These are phyloP conservation scores for Alternaria sp. DNA, from an alignment of 2,329 filamentous ascomycete genomes.

Conservation along the genomic window DNA sequence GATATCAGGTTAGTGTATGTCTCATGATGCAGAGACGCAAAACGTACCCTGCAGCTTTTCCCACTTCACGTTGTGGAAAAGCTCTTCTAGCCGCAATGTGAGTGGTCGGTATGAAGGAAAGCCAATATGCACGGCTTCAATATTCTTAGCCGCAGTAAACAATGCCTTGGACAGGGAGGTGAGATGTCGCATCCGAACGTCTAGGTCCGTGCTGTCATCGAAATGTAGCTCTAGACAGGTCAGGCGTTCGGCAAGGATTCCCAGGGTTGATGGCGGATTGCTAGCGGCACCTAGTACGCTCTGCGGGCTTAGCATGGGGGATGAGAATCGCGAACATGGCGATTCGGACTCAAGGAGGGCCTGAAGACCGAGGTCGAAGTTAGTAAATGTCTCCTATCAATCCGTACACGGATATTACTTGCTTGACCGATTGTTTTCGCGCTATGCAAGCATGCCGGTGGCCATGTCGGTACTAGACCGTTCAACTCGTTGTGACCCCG, in stretches of 20 bases:
- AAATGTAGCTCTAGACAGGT: slow-evolving; percentile 70
- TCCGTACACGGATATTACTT: neutral
- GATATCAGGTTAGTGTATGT: neutral
- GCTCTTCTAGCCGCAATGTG: slow-evolving; percentile 62
- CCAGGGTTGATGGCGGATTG: slow-evolving; percentile 56
- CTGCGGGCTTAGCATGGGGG: slow-evolving; percentile 67
- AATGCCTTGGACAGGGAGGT: slow-evolving; percentile 64
- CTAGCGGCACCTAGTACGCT: slow-evolving; percentile 61
- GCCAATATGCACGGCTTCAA: slow-evolving; percentile 69
- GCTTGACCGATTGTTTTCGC: slow-evolving; percentile 63
- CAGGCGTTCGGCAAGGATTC: slow-evolving; percentile 61
- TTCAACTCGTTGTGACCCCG: slow-evolving; percentile 55
- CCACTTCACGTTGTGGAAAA: slow-evolving; percentile 69
- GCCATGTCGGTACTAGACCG: slow-evolving; percentile 63
- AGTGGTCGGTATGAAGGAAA: slow-evolving; percentile 66
- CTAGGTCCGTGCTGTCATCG: slow-evolving; percentile 63
- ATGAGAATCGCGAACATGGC: slow-evolving; percentile 65
- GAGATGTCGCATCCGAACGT: slow-evolving; percentile 63
- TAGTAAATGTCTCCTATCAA: neutral
- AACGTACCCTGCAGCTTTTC: slow-evolving; percentile 56
- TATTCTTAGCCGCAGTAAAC: slow-evolving; percentile 64
- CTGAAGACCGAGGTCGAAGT: neutral
- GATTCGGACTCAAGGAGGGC: slow-evolving; percentile 63
- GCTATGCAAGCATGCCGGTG: slow-evolving; percentile 66
- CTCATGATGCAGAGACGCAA: neutral